Conservation (phyloP, 179 eudicot genomes). For the Spinacia oleracea region DNA sequence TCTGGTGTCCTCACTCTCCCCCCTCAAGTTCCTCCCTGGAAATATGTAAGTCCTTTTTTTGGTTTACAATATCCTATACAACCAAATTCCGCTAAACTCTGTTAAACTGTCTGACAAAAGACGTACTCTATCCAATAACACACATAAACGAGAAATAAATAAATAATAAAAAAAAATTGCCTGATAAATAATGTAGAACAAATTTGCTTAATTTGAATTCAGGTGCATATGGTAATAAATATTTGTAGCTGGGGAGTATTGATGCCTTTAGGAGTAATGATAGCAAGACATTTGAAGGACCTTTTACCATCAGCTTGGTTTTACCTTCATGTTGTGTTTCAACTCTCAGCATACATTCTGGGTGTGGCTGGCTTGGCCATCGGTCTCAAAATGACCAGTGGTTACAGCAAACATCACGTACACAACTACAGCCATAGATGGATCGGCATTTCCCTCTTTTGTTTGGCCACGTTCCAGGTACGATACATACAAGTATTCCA, state of each 20-base stretch:
- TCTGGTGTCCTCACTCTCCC: conserved; percentile 33
- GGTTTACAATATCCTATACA: not conserved
- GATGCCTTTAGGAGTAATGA: conserved; percentile 59
- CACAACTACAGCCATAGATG: not conserved
- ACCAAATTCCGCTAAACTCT: too few relatives aligned
- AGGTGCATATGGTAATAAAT: conserved; percentile 68
- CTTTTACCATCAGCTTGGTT: conserved; percentile 65
- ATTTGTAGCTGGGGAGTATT: conserved; percentile 67
- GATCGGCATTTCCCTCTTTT: not conserved
- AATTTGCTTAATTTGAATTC: conserved; percentile 20
- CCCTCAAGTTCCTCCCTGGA: not conserved
- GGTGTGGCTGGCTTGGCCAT: conserved; percentile 70
- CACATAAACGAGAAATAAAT: too few relatives aligned
- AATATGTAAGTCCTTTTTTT: conserved; percentile 36
- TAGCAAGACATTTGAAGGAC: conserved; percentile 56
- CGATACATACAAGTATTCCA: not conserved
- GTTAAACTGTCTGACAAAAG: too few relatives aligned
- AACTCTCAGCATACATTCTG: conserved; percentile 51
- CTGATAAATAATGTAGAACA: too few relatives aligned
- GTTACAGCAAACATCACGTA: too few relatives aligned
- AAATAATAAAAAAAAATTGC: too few relatives aligned
- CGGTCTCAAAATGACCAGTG: conserved; percentile 38
- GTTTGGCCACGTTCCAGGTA: conserved; percentile 2
- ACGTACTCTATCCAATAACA: too few relatives aligned
- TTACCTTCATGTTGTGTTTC: conserved; percentile 65